Base-by-base conservation (phyloP, 345 rosid species). In the Crucihimalaya himalaica region DNA sequence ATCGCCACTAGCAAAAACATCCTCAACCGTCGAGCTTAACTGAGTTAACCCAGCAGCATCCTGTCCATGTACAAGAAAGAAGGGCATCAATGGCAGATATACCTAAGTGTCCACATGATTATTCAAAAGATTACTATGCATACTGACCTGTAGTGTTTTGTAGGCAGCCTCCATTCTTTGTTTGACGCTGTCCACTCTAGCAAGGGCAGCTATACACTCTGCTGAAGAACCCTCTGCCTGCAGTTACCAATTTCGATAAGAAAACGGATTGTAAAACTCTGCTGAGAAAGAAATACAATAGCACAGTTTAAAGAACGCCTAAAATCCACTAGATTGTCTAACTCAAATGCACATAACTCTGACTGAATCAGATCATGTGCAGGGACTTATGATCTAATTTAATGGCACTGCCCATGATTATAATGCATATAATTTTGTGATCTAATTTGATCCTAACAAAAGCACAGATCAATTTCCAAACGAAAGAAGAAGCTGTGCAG, bases 121-220 rank as follows among this genome's bases (percentile, higher is more conserved):
- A 19, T 50, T 58, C 18, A 37, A 16, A 46, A 63, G 34, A 70
- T 50, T 19, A 67, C 34, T 0, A 52, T 16, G 62, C 23, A 63
- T 34, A 32, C 70, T 46, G 61, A 87, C 99, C 96, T 92, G 97
- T 81, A 95, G 76, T 3, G 99, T 95, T 79, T 88, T 84, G 32
- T 90, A 90, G 2, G 99, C 97, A 68, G 96, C 91, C 79, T 95
- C 98, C 97, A 95, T 92, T 82, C 99, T 89, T 81, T 95, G 97
- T 84, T 89, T 95, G 59, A 95, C 99, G 39, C 75, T 88, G 81
- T 95, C 99, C 45, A 95, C 97, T 80, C 93, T 90, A 50, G 99
- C 92, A 45, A 95, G 90, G 3, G 99, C 81, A 52, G 98, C 86
- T 59, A 95, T 90, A 77, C 97, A 90, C 60, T 87, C 99, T 0